Percentiles rank a stretch among this genome's conserved stretches.
phyloP scores from a whole-genome alignment of 2,329 filamentous ascomycete species.

The Cladosporium phlei region DNA sequence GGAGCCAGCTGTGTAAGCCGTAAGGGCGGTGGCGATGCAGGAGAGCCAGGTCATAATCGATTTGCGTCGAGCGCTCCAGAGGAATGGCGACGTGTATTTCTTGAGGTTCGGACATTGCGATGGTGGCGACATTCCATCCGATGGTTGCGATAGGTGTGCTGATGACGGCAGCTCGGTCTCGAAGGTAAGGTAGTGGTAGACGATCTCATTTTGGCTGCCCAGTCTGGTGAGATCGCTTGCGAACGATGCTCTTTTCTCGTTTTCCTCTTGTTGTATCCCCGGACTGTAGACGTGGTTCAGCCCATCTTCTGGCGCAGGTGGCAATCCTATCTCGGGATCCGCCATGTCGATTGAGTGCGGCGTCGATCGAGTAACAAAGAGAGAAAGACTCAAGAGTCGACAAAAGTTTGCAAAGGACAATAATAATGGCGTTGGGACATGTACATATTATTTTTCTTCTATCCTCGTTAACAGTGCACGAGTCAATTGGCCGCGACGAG shows the following conservation, averaged over 20 bases:
- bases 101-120: slow-evolving; percentile 61
- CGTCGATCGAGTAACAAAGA: neutral
- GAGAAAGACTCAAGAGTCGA: neutral
- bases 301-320: slow-evolving; percentile 20
- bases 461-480: slow-evolving; percentile 7
- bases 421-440: neutral
- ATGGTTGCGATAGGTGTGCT: slow-evolving; percentile 30
- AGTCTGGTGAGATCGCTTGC: slow-evolving; percentile 14
- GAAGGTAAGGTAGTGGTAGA: slow-evolving; percentile 58
- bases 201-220: slow-evolving; percentile 35
- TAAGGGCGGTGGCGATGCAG: slow-evolving; percentile 69
- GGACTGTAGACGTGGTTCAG: slow-evolving; percentile 14
- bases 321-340: slow-evolving; percentile 34
- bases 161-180: slow-evolving; percentile 54
- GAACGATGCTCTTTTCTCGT: slow-evolving; percentile 25
- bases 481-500: slow-evolving; percentile 4
- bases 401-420: too few relatives aligned
- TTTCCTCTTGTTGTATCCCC: slow-evolving; percentile 18
- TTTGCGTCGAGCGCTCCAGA: slow-evolving; percentile 68
- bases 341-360: slow-evolving; percentile 29
- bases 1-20: slow-evolving; percentile 75
- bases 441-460: slow-evolving; percentile 14
- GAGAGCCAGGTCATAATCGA: slow-evolving; percentile 66
- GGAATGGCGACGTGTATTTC: slow-evolving; percentile 64
- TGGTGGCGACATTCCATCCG: slow-evolving; percentile 27